Conservation (phyloP, 2,329 filamentous ascomycete genomes). For the Aspergillus tamarii region DNA sequence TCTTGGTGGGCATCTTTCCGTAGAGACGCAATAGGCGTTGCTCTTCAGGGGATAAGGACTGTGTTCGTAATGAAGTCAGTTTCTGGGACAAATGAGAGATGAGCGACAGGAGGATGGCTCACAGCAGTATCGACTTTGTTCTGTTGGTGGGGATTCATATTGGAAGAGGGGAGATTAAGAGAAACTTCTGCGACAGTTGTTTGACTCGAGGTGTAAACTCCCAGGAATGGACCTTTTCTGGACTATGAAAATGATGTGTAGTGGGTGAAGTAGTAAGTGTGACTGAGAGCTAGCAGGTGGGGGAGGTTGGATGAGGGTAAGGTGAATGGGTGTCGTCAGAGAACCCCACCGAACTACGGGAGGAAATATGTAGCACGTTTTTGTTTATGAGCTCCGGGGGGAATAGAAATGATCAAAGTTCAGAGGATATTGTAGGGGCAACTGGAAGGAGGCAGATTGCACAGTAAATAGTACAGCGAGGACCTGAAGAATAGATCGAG, state of each 20-base stretch:
- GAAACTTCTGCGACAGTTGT: not conserved
- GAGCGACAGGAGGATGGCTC: conserved; percentile 47
- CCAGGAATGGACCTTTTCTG: not conserved
- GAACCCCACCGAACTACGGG: conserved; percentile 7
- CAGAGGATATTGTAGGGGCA: not conserved
- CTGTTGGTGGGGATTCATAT: conserved; percentile 95
- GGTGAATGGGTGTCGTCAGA: conserved; percentile 12
- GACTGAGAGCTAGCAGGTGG: not conserved
- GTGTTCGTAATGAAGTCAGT: conserved; percentile 22
- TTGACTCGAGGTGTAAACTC: not conserved
- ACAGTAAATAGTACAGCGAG: not conserved
- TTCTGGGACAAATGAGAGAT: not conserved
- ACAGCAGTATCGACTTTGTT: conserved; percentile 98
- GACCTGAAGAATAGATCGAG: not conserved
- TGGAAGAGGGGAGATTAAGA: conserved; percentile 28
- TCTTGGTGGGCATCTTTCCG: conserved; percentile 95
- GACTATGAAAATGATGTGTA: not conserved
- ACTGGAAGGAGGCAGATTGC: not conserved
- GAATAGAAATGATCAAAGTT: not conserved
- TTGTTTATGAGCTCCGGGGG: not conserved
- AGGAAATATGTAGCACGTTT: not conserved
- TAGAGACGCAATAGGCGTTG: conserved; percentile 96
- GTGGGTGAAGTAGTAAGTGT: not conserved
- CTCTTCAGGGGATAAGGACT: conserved; percentile 93
- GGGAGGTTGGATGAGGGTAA: not conserved